Percentiles rank a stretch among this genome's conserved stretches.
phyloP scores from a whole-genome alignment of 305 asterid species.

The Plantago lanceolata region DNA sequence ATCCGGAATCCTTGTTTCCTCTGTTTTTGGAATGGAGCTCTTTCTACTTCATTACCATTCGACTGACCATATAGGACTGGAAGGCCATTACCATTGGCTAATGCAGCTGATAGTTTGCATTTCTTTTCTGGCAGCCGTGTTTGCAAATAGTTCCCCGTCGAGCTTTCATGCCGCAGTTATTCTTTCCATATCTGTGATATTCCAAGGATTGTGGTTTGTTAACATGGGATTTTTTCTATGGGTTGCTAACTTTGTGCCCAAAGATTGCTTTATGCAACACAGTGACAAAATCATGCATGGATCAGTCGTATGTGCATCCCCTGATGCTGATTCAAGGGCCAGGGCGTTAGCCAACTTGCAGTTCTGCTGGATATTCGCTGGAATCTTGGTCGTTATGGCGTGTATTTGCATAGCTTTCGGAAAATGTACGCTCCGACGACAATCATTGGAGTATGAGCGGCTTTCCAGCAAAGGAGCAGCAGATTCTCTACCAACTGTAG shows the following conservation, averaged over 20 bases:
- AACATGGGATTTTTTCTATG: conserved; percentile 69
- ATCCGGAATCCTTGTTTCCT: conserved; percentile 57
- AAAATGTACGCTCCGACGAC: conserved; percentile 28
- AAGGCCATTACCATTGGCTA: conserved; percentile 87
- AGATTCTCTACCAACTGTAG: conserved; percentile 31
- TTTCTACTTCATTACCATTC: conserved; percentile 81
- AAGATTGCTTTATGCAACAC: conserved; percentile 40
- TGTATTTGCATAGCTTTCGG: conserved; percentile 35
- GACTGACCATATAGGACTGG: conserved; percentile 65
- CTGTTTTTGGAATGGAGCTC: conserved; percentile 65
- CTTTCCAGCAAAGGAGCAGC: conserved; percentile 33
- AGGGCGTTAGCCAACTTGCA: conserved; percentile 69
- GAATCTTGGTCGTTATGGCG: conserved; percentile 40
- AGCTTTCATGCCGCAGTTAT: conserved; percentile 52
- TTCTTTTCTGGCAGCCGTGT: conserved; percentile 48
- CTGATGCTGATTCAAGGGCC: conserved; percentile 34
- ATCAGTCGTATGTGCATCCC: conserved; percentile 33
- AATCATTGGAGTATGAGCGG: conserved; percentile 43
- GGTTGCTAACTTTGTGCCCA: conserved; percentile 47
- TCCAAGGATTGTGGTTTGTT: conserved; percentile 74
- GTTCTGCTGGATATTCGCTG: conserved; percentile 63
- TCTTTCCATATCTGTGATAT: conserved; percentile 51
- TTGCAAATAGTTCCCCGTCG: conserved; percentile 37
- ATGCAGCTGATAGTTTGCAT: conserved; percentile 60
- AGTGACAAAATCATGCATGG: conserved; percentile 25